Base-by-base conservation (phyloP, 768 basidiomycete genomes). In the Cystofilobasidium ferigula region DNA sequence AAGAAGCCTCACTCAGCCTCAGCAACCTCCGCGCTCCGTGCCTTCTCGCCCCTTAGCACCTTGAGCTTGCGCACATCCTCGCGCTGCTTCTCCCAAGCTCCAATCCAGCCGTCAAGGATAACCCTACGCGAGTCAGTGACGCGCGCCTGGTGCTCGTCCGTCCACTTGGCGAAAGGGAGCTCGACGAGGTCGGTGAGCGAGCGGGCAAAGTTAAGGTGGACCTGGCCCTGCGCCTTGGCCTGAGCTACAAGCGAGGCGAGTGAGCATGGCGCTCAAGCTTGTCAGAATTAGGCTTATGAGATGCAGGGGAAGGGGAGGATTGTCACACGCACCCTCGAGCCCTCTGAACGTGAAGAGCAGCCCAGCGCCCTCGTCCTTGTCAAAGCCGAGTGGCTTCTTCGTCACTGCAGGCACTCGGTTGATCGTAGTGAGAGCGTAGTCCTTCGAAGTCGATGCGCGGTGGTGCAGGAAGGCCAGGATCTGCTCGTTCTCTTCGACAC, bases 31-130 rank as follows among this genome's bases (percentile, higher is more conserved):
- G 63, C 54, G 10, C 4, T 24, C 18, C 34, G n/a, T 26, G 58
- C 58, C 40, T 43, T 43, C 28, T 54, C 51, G 28, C 51, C 35
- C 18, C 61, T 36, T 10, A 54, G 34, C 24, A 48, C 1, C 28
- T 35, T 62, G 5, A 62, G 58, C 60, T 57, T 60, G 22, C 60
- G 35, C 10, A 62, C 48, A 22, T 67, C 65, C 14, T 26, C 58
- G 10, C 51, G 36, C 65, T 67, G 64, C 10, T 22, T 32, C 42
- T 66, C 60, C 53, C 58, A 67, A 3, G 51, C 35, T 32, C 30
- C 51, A 24, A 67, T 35, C 65, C 65, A 67, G 24, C 63, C 57
- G 26, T 67, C 60, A 16, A 67, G n/a, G 30, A 67, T 51, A 40
- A 51, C 51, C n/a, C 56, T 20, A 8, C 42, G 40, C 16, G 58